These are phyloP conservation scores for Bothriochloa decipiens DNA, from an alignment of 176 grass and related monocot genomes.

Conservation along the genomic window DNA sequence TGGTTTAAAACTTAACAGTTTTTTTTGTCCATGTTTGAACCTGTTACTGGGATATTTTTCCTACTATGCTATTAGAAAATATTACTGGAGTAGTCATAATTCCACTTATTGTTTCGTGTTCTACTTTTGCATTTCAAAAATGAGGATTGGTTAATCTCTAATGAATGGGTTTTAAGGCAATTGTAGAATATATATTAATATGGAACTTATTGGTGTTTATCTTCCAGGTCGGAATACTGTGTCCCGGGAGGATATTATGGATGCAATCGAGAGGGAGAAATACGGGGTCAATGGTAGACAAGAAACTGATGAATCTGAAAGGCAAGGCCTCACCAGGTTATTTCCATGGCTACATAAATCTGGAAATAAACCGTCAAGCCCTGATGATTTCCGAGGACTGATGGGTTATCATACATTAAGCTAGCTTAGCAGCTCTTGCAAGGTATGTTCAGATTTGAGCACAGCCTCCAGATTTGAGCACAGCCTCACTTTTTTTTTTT, in stretches of 20 bases:
- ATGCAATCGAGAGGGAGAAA: conserved; percentile 96
- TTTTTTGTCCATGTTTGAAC: neutral
- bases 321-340: conserved; percentile 69
- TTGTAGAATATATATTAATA: neutral
- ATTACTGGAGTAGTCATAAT: neutral
- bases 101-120: neutral
- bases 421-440: conserved; percentile 40
- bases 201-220: conserved; percentile 33
- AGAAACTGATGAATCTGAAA: conserved; percentile 48
- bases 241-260: conserved; percentile 86
- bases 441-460: conserved; percentile 42
- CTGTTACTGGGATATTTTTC: conserved; percentile 2
- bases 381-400: conserved; percentile 73
- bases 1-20: conserved; percentile 4
- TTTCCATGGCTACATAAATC: conserved; percentile 84
- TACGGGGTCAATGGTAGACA: conserved; percentile 77
- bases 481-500: no score
- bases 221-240: conserved; percentile 66
- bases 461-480: no score
- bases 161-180: conserved; percentile 2
- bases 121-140: conserved; percentile 14
- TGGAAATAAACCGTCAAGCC: conserved; percentile 58
- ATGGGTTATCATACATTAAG: conserved; percentile 80
- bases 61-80: conserved; percentile 22
- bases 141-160: neutral